Conservation (phyloP, 1,284 basidiomycete species). For the Spongispora temasekensis region DNA sequence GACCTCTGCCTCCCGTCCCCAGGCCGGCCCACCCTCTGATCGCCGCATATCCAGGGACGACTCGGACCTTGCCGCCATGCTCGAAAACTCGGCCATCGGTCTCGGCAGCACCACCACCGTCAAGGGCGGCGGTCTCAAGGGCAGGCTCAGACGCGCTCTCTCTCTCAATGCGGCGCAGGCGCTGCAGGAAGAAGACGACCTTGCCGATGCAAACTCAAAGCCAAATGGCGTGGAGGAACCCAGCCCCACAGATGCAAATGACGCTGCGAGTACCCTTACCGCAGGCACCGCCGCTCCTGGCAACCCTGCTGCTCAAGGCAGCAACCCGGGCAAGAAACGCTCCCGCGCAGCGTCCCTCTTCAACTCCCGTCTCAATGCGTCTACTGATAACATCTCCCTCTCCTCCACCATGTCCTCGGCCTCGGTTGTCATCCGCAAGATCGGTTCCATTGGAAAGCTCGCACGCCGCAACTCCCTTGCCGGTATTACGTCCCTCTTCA, state of each 20-base stretch:
- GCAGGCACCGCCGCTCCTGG: conserved; percentile 9
- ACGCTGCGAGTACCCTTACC: conserved; percentile 31
- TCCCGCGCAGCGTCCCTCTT: conserved; percentile 75
- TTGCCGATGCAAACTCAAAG: conserved; percentile 30
- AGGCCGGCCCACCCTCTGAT: conserved; percentile 43
- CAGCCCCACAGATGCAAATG: conserved; percentile 28
- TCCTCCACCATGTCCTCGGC: conserved; percentile 96
- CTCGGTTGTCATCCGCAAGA: conserved; percentile 96
- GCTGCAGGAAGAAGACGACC: conserved; percentile 60
- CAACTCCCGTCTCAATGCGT: conserved; percentile 89
- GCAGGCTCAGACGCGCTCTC: conserved; percentile 72
- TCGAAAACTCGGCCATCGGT: conserved; percentile 50
- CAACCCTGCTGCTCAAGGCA: conserved; percentile 34
- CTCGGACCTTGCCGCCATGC: conserved; percentile 63
- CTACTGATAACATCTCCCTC: conserved; percentile 96
- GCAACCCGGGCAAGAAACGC: conserved; percentile 60
- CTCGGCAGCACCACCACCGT: conserved; percentile 38
- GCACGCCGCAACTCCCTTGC: conserved; percentile 88
- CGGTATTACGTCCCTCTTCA: conserved; percentile 93
- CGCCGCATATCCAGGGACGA: conserved; percentile 79
- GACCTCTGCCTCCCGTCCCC: conserved; percentile 13
- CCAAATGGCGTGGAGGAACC: conserved; percentile 19
- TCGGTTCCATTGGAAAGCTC: conserved; percentile 92
- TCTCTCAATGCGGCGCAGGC: conserved; percentile 62
- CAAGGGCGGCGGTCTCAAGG: conserved; percentile 70